Evolutionary conservation across 768 basidiomycete species (phyloP), one percentile per base, ranked within the genome.

Genomic region (Suillus weaverae): DNA sequence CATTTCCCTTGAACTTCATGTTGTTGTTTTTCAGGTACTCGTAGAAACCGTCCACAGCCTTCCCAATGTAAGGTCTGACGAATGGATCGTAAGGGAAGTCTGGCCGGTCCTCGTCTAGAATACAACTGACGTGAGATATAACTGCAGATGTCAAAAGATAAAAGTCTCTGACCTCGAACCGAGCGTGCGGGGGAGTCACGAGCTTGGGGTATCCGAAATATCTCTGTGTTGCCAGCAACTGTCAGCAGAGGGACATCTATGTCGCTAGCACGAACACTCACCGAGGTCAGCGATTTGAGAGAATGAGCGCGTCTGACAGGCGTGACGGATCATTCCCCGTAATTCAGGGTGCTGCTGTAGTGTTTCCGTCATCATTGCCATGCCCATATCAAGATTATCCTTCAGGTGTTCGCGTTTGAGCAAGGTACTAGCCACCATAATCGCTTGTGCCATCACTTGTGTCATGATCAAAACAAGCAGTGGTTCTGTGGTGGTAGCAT

Each of bases 11-110:
- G 44, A 63, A 66, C 7, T 16, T 20, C 3, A 39, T 44, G 35
- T 70, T 62, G 46, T 69, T 66, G 11, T 20, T 50, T n/a, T 46
- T 53, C 33, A 72, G 53, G 51, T 70, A 72, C 38, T 72, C 66
- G 35, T 65, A 67, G 43, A 72, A 69, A 6, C 71, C 64, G 14
- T 69, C 66, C 14, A 64, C 66, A 5, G 65, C 65, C 16, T 43
- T 7, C 6, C 65, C 62, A 8, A 20, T 14, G 35, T 48, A 66
- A 36, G 61, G 63, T 35, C 59, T 43, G 41, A 30, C 39, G 46
- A 64, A 64, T 9, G 63, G 51, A 3, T 14, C 35, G 13, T 56
- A 36, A 22, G 36, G 35, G n/a, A 35, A 36, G 22, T 20, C 20
- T 20, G 9, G 10, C 7, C 2, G 9, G 18, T 11, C 51, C 5